A percentile compares a stretch with the other conserved stretches of the same genome.
Conservation (phyloP, 352 stramenopile genomes). For the Globisporangium carolinianum region DNA sequence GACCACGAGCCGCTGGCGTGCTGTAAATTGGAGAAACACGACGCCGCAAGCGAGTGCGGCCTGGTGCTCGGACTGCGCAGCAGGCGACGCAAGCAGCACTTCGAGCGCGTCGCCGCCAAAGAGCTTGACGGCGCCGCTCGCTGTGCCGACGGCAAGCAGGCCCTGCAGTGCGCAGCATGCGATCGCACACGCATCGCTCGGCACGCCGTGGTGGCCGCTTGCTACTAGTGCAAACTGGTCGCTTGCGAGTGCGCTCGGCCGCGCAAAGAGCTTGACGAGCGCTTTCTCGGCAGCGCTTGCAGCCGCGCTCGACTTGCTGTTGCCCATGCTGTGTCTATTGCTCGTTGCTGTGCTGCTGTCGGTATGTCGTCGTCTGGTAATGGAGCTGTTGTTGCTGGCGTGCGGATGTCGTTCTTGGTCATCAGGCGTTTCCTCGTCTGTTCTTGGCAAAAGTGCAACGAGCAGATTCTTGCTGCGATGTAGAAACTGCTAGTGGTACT, state of each 20-base stretch:
- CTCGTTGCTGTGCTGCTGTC: neutral
- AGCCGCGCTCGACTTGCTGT: conserved; percentile 40
- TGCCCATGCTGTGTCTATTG: conserved; percentile 33
- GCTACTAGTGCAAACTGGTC: conserved; percentile 42
- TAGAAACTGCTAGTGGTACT: too few species aligned
- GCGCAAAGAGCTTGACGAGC: conserved; percentile 32
- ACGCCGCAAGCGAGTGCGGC: conserved; percentile 36
- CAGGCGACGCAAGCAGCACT: conserved; percentile 35
- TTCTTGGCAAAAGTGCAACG: neutral
- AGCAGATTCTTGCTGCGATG: too few species aligned
- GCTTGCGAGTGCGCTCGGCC: conserved; percentile 25
- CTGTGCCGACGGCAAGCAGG: conserved; percentile 60
- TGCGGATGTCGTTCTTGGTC: neutral
- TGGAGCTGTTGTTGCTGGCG: neutral
- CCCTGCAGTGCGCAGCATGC: conserved; percentile 58
- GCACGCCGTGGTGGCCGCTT: conserved; percentile 60
- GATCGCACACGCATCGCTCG: conserved; percentile 47
- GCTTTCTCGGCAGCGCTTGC: conserved; percentile 26
- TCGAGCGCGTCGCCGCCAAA: conserved; percentile 60
- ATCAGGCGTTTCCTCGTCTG: neutral
- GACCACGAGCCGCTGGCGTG: conserved; percentile 51
- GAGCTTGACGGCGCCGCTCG: conserved; percentile 56
- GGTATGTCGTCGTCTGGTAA: neutral
- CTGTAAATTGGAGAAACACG: conserved; percentile 55
- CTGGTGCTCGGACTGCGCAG: conserved; percentile 17